Conservation (phyloP, 2,329 filamentous ascomycete species). For the Shiraia bambusicola region DNA sequence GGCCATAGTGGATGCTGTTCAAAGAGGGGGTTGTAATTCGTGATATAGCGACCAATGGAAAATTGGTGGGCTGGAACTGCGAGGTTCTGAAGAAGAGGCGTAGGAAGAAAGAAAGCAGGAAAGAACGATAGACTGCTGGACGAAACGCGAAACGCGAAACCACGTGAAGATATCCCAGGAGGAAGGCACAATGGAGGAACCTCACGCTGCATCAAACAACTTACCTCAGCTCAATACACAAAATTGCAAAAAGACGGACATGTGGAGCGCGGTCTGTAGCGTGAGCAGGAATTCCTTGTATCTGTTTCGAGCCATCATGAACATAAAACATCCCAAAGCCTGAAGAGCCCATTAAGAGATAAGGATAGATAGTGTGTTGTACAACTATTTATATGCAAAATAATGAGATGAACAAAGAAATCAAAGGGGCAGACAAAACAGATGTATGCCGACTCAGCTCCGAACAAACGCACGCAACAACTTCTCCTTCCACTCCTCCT, state of each 20-base stretch:
- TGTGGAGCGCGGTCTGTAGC: no score
- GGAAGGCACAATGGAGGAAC: slow-evolving; percentile 17
- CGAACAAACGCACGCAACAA: slow-evolving; percentile 29
- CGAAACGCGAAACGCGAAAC: slow-evolving; percentile 17
- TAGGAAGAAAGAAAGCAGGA: slow-evolving; percentile 6
- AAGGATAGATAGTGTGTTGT: no score
- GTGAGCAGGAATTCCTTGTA: no score
- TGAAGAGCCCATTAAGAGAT: no score
- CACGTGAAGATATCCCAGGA: slow-evolving; percentile 15
- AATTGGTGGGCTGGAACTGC: slow-evolving; percentile 2
- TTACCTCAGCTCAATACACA: no score
- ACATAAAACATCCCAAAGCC: no score
- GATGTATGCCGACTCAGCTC: slow-evolving; percentile 24
- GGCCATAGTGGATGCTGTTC: slow-evolving; percentile 23
- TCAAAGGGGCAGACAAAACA: slow-evolving; percentile 2
- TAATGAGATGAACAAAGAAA: slow-evolving; percentile 17
- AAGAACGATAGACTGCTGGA: slow-evolving; percentile 12
- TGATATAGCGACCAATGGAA: background rate
- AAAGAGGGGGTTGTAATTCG: slow-evolving; percentile 6
- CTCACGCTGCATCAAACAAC: no score
- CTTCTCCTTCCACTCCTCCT: slow-evolving; percentile 24
- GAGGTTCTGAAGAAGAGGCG: background rate
- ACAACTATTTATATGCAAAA: slow-evolving; percentile 10
- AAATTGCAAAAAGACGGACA: no score
- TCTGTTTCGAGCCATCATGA: no score